Evolutionary conservation across 768 basidiomycete genomes (phyloP).

Genomic region (Suillus bovinus): DNA sequence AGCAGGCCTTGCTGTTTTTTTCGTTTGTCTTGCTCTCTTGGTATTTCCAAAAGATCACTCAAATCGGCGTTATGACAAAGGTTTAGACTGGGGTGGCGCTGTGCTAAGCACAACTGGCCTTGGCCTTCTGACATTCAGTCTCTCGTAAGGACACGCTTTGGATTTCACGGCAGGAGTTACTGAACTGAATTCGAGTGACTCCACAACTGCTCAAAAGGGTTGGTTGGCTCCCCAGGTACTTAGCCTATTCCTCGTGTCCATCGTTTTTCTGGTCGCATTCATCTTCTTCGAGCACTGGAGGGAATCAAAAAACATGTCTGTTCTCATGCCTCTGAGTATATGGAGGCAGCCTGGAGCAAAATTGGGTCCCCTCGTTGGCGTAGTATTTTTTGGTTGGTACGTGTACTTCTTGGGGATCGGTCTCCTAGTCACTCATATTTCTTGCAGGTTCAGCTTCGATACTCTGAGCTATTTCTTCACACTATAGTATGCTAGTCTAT

Average conservation of each 20-base stretch:
- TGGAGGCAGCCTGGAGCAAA: conserved; percentile 32
- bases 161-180: background rate
- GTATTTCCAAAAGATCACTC: conserved; percentile 20
- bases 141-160: conserved; percentile 27
- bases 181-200: conserved; percentile 23
- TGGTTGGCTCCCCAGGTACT: conserved; percentile 36
- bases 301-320: conserved; percentile 26
- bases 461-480: conserved; percentile 33
- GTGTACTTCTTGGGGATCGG: background rate
- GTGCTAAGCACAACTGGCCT: conserved; percentile 33
- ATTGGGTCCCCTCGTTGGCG: conserved; percentile 27
- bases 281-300: conserved; percentile 32
- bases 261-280: conserved; percentile 28
- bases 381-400: conserved; percentile 35
- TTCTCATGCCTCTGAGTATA: conserved; percentile 35
- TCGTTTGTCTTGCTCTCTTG: conserved; percentile 27
- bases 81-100: conserved; percentile 38
- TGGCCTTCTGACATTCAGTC: conserved; percentile 35
- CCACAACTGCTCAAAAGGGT: conserved; percentile 30
- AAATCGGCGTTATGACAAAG: conserved; percentile 30
- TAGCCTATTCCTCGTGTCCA: conserved; percentile 28
- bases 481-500: conserved; percentile 23
- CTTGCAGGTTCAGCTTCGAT: conserved; percentile 32
- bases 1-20: conserved; percentile 29
- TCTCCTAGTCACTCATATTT: background rate